Percentiles rank a stretch among this genome's conserved stretches.
Evolutionary conservation across 1,284 basidiomycete genomes (phyloP).

Genomic region (Marasmius sp.): DNA sequence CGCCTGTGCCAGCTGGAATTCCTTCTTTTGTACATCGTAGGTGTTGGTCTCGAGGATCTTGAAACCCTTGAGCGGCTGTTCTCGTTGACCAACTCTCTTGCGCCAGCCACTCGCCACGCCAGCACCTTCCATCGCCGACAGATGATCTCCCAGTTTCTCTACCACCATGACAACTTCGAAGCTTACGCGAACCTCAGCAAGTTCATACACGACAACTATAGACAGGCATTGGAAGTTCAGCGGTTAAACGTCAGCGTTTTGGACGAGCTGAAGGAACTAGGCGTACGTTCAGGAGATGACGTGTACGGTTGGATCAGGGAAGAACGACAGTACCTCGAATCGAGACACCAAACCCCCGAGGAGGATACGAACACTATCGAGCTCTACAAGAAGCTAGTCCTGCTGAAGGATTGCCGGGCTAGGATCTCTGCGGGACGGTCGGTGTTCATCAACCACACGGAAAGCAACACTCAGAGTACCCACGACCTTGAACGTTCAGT

Average conservation of each 20-base stretch:
- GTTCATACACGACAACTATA: constrained; percentile 6
- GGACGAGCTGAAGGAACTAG: no score
- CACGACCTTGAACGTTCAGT: not conserved
- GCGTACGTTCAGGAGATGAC: no score
- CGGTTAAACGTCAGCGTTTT: no score
- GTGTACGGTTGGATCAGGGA: not conserved
- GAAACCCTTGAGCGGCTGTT: constrained; percentile 20
- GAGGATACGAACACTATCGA: no score
- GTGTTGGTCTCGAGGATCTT: constrained; percentile 19
- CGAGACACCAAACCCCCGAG: no score
- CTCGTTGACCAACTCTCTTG: constrained; percentile 16
- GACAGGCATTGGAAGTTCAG: not conserved
- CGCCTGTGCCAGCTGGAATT: constrained; percentile 20
- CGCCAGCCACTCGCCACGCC: constrained; percentile 9
- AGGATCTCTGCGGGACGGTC: no score
- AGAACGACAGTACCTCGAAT: not conserved
- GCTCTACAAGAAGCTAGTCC: no score
- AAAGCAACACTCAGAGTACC: not conserved
- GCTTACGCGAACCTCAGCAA: constrained; percentile 1
- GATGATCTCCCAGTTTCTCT: constrained; percentile 16
- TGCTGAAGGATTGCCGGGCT: no score
- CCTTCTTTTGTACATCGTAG: constrained; percentile 8
- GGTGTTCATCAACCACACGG: no score
- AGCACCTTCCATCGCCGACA: constrained; percentile 14
- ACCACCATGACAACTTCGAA: constrained; percentile 14